Conservation (phyloP, 768 basidiomycete species). For the Nevesoporus exiguus region DNA sequence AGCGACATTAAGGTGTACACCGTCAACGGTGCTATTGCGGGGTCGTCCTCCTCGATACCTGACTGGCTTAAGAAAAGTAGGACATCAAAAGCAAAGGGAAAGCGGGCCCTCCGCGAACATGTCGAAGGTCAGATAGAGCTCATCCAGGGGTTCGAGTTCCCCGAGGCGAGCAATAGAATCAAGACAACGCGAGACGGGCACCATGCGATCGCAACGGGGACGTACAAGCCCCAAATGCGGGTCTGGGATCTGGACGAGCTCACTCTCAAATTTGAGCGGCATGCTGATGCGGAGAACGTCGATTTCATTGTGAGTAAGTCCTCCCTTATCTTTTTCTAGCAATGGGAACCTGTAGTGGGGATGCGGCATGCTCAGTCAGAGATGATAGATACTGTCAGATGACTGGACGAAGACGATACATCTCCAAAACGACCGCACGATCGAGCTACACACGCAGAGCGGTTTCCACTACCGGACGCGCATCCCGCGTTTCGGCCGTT, state of each 20-base stretch:
- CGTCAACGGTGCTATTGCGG: conserved; percentile 86
- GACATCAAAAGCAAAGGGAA: conserved; percentile 49
- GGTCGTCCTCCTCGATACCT: conserved; percentile 87
- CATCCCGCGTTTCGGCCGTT: conserved; percentile 91
- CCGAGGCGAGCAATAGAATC: conserved; percentile 90
- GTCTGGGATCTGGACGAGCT: conserved; percentile 95
- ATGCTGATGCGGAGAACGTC: conserved; percentile 94
- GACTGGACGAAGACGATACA: conserved; percentile 99
- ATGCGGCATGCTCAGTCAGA: background rate
- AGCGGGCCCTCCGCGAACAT: conserved; percentile 65
- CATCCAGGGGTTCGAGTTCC: conserved; percentile 95
- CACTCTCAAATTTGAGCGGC: conserved; percentile 91
- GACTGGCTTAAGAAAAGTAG: conserved; percentile 88
- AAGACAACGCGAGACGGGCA: conserved; percentile 90
- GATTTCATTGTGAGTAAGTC: conserved; percentile 91
- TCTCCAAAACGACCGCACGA: conserved; percentile 90
- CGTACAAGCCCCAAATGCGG: conserved; percentile 96
- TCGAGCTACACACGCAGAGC: conserved; percentile 92
- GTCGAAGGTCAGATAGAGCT: conserved; percentile 85
- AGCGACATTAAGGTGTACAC: conserved; percentile 83
- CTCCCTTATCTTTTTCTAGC: conserved; percentile 1
- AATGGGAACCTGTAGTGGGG: background rate
- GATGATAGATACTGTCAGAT: conserved; percentile 78
- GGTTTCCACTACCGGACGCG: conserved; percentile 91
- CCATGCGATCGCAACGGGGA: conserved; percentile 91